phyloP scores from a whole-genome alignment of 2,329 filamentous ascomycete genomes.

The Scytalidium sp. region DNA sequence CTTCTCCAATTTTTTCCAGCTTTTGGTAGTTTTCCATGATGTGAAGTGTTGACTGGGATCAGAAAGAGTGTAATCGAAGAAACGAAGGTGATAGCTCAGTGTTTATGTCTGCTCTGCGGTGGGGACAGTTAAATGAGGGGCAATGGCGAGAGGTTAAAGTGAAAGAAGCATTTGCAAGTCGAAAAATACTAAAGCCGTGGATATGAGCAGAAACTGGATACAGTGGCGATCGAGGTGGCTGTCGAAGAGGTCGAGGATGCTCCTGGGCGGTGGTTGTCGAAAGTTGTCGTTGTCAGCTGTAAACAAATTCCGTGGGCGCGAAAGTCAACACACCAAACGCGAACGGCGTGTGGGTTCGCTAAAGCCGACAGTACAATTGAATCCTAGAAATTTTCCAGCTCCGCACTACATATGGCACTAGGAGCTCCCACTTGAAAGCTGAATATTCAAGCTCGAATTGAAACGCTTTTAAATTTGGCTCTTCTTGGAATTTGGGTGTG shows the following conservation, averaged over 20 bases:
- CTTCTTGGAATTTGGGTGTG: no score
- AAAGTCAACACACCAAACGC: slow-evolving; percentile 14
- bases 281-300: slow-evolving; percentile 15
- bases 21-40: slow-evolving; percentile 95
- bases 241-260: slow-evolving; percentile 11
- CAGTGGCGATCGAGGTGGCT: not conserved
- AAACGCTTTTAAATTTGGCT: no score
- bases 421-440: no score
- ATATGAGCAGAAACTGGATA: not conserved
- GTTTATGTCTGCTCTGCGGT: slow-evolving; percentile 16
- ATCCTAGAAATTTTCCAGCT: no score
- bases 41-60: slow-evolving; percentile 11
- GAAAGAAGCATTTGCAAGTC: not conserved
- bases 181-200: not conserved
- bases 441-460: no score
- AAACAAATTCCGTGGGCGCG: slow-evolving; percentile 15
- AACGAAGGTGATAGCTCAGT: slow-evolving; percentile 24
- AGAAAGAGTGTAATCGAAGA: slow-evolving; percentile 26
- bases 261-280: slow-evolving; percentile 9
- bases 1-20: slow-evolving; percentile 94
- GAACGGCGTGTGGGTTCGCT: slow-evolving; percentile 11
- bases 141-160: slow-evolving; percentile 3
- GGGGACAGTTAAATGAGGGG: slow-evolving; percentile 29
- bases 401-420: no score
- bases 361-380: slow-evolving; percentile 5